phyloP scores from a whole-genome alignment of 2,329 filamentous ascomycete genomes.

The Metarhizium guizhouense region DNA sequence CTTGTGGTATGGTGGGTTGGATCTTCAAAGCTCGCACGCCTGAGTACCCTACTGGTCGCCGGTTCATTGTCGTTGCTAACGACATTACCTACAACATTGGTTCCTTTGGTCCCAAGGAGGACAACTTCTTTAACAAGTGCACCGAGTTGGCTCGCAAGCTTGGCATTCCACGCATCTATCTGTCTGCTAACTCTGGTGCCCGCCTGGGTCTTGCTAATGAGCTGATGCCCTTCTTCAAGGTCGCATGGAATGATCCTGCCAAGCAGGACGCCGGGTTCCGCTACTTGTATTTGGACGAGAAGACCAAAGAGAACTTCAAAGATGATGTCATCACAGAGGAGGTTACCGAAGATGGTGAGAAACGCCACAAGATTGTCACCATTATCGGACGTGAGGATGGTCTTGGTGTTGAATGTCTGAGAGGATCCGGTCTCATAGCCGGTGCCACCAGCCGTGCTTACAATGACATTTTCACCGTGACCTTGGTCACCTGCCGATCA shows the following conservation, averaged over 20 bases:
- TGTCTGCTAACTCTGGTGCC: slow-evolving; percentile 97
- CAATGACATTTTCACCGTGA: slow-evolving; percentile 98
- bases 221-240: slow-evolving; percentile 92
- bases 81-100: slow-evolving; percentile 99
- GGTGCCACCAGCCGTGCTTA: slow-evolving; percentile 95
- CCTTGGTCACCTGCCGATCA: slow-evolving; percentile 92
- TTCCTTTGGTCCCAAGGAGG: slow-evolving; percentile 92
- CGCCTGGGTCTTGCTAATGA: slow-evolving; percentile 95
- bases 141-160: slow-evolving; percentile 90
- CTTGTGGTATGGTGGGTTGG: slow-evolving; percentile 98
- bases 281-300: slow-evolving; percentile 87
- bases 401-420: slow-evolving; percentile 93
- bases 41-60: slow-evolving; percentile 85
- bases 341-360: slow-evolving; percentile 78
- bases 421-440: slow-evolving; percentile 94
- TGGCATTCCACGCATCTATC: slow-evolving; percentile 92
- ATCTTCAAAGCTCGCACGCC: slow-evolving; percentile 89
- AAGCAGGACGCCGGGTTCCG: slow-evolving; percentile 89
- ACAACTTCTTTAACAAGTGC: slow-evolving; percentile 98
- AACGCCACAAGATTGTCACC: slow-evolving; percentile 86
- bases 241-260: slow-evolving; percentile 82
- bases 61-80: slow-evolving; percentile 95
- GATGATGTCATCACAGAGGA: slow-evolving; percentile 70
- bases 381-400: slow-evolving; percentile 91
- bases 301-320: slow-evolving; percentile 79